Conservation (phyloP, 2,329 filamentous ascomycete species). For the Pestalotiopsis sp. region DNA sequence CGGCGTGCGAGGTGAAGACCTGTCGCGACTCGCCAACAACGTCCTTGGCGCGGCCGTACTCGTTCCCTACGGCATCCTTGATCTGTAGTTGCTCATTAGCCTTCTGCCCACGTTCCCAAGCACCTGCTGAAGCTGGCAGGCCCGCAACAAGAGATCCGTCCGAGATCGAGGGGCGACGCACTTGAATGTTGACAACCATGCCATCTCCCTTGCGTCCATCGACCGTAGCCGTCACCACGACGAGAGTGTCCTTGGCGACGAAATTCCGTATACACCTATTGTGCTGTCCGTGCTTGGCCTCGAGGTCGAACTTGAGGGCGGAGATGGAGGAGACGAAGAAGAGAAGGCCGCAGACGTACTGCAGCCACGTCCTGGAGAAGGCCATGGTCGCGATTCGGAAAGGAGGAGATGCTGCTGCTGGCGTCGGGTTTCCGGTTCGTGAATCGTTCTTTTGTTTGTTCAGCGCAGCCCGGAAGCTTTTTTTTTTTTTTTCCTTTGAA, state of each 20-base stretch:
- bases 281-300: constrained; percentile 66
- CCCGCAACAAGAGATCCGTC: background rate
- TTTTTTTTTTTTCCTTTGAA: background rate
- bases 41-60: constrained; percentile 90
- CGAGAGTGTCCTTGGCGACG: constrained; percentile 85
- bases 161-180: constrained; percentile 43
- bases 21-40: constrained; percentile 89
- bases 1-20: constrained; percentile 89
- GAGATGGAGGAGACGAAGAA: constrained; percentile 54
- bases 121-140: background rate
- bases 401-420: background rate
- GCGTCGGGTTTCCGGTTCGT: constrained; percentile 4
- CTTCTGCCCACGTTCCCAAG: background rate
- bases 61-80: constrained; percentile 91
- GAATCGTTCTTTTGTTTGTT: constrained; percentile 10
- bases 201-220: constrained; percentile 88
- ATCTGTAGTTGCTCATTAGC: constrained; percentile 59
- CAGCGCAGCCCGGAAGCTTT: background rate
- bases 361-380: constrained; percentile 52
- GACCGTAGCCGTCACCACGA: constrained; percentile 90
- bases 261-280: constrained; percentile 97
- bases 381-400: constrained; percentile 41
- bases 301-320: constrained; percentile 92
- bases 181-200: constrained; percentile 91
- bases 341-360: constrained; percentile 58